These are phyloP conservation scores for Mycena kentingensis DNA, from an alignment of 768 basidiomycete genomes.

Conservation along the genomic window DNA sequence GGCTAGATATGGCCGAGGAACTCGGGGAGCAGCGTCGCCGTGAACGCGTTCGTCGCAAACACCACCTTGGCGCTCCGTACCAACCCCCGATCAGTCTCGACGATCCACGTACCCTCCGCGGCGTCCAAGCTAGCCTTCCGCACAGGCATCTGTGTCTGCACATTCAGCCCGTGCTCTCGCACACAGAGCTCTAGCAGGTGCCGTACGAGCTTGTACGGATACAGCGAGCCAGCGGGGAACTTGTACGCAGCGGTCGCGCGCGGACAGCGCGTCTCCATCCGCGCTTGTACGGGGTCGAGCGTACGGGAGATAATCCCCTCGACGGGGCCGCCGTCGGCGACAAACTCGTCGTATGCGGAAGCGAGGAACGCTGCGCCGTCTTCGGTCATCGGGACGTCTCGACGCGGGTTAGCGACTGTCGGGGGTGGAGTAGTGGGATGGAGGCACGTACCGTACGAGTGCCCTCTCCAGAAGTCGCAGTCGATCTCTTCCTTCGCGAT, in stretches of 20 bases:
- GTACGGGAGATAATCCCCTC: slow-evolving; percentile 28
- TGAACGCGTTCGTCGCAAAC: slow-evolving; percentile 51
- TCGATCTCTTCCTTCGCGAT: slow-evolving; percentile 27
- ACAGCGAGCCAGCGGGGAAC: slow-evolving; percentile 23
- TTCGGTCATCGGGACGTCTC: slow-evolving; percentile 23
- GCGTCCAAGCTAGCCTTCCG: slow-evolving; percentile 3
- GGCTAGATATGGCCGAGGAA: slow-evolving; percentile 28
- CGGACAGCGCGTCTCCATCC: slow-evolving; percentile 12
- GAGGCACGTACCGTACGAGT: slow-evolving; percentile 22
- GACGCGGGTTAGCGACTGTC: background rate
- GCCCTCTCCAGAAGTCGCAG: slow-evolving; percentile 31
- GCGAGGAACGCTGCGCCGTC: slow-evolving; percentile 25
- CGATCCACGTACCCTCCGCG: slow-evolving; percentile 19
- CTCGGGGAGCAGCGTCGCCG: slow-evolving; percentile 39
- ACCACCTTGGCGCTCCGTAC: slow-evolving; percentile 39
- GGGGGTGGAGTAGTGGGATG: background rate
- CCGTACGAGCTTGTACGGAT: slow-evolving; percentile 26
- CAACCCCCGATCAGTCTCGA: slow-evolving; percentile 39
- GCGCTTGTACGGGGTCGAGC: slow-evolving; percentile 26
- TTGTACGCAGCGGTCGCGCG: slow-evolving; percentile 15
- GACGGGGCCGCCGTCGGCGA: slow-evolving; percentile 32
- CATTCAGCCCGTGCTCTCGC: slow-evolving; percentile 27
- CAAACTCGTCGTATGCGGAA: slow-evolving; percentile 25
- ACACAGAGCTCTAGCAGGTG: slow-evolving; percentile 25
- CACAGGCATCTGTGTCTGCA: slow-evolving; percentile 33